Evolutionary conservation across 148 eudicot species (phyloP), one percentile per base, ranked within the genome.

Genomic region (Chenopodium berlandieri): DNA sequence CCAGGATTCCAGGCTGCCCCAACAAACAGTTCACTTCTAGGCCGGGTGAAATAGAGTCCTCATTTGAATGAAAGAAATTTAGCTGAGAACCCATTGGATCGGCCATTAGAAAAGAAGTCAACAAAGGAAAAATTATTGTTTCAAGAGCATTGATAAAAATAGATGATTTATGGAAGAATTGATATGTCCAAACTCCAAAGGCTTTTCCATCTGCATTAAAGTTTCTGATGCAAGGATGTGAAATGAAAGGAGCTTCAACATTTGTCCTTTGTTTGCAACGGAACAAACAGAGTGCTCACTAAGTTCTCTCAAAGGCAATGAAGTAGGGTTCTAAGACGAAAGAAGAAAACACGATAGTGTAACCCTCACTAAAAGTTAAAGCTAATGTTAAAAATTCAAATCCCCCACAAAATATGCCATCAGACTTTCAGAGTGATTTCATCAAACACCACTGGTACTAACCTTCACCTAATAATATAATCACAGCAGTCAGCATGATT

Each of bases 11-110:
- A 73, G 76, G 76, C 60, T 73, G 31, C 20, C 76, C 60, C 75
- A 72, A 22, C 75, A 72, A 47, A 48, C 58, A 47, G 76, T 73
- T 73, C 60, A 73, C 60, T 47, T 73, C 34, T 73, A 73, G 34
- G 76, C 76, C 60, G 76, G 76, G 60, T 73, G 76, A 73, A 73
- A 73, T 73, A 10, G 76, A 73, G 76, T 73, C 25, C 58, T 47
- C 76, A 47, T 73, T 20, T n/a, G 48, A 46, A 73, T 71, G 25
- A 0, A 73, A 47, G 11, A 47, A 5, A 19, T n/a, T 12, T n/a
- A 5, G 58, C 32, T 12, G 32, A 48, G 60, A 47, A 73, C 76
- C 58, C 76, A 73, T 48, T 73, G 58, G 76, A 73, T 73, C 60
- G 60, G 76, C 76, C 76, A 73, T n/a, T 14, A 3, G 16, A 72